Percentiles rank a stretch among this genome's conserved stretches.
Conservation (phyloP, 2,329 filamentous ascomycete species). For the Calonectria pauciramosa region DNA sequence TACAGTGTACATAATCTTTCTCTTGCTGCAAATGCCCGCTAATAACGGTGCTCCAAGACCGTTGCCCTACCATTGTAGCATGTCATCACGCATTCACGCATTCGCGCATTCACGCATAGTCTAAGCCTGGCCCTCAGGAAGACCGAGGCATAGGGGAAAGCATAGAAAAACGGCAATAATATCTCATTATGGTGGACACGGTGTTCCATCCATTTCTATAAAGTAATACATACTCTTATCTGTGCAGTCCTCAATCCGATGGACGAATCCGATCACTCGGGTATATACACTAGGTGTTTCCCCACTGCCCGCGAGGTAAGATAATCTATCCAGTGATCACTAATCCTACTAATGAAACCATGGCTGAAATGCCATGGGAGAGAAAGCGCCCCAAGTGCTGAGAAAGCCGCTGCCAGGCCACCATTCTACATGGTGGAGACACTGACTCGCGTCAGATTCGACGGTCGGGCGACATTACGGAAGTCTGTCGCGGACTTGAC, state of each 20-base stretch:
- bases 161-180: constrained; percentile 6
- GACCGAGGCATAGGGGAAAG: not conserved
- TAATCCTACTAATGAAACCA: not conserved
- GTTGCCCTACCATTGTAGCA: not conserved
- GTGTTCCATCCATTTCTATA: not conserved
- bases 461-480: not conserved
- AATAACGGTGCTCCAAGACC: not conserved
- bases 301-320: not conserved
- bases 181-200: not conserved
- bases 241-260: not conserved
- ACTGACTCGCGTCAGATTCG: not conserved
- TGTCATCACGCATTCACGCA: too few relatives aligned
- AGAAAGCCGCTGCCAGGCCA: not conserved
- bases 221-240: not conserved
- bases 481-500: not conserved
- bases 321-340: not conserved
- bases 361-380: not conserved
- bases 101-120: not conserved
- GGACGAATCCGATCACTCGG: not conserved
- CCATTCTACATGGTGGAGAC: not conserved
- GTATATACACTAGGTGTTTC: not conserved
- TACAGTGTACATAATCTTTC: not conserved
- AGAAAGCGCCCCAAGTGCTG: not conserved
- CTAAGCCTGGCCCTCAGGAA: not conserved
- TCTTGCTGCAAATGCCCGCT: not conserved